phyloP scores from a whole-genome alignment of 2,329 filamentous ascomycete species.

The Nemania abortiva region DNA sequence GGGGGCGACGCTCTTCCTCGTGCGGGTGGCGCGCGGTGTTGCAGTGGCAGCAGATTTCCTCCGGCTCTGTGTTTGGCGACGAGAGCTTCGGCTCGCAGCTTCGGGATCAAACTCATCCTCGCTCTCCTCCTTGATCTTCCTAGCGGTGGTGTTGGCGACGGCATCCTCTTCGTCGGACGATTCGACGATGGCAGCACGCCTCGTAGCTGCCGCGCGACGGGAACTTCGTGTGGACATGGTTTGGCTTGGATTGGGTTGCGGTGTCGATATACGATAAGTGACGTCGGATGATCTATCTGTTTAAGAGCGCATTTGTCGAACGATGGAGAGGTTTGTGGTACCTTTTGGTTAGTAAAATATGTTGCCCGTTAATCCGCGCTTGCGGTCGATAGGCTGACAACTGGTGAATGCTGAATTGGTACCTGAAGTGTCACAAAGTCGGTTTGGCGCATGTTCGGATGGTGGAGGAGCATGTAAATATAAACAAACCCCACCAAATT shows the following conservation, averaged over 20 bases:
- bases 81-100: conserved; percentile 63
- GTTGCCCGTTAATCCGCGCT: conserved; percentile 3
- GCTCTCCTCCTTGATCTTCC: conserved; percentile 67
- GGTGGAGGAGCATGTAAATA: conserved; percentile 40
- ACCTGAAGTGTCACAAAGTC: conserved; percentile 1
- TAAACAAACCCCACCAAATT: conserved; percentile 44
- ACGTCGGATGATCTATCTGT: background rate
- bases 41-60: conserved; percentile 56
- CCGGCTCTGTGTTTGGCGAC: conserved; percentile 60
- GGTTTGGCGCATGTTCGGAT: conserved; percentile 20
- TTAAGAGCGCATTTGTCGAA: background rate
- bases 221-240: conserved; percentile 54
- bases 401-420: conserved; percentile 2
- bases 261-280: background rate
- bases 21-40: conserved; percentile 49
- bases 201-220: conserved; percentile 63
- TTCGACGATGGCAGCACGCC: conserved; percentile 81
- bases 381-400: conserved; percentile 17
- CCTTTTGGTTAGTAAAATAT: conserved; percentile 19
- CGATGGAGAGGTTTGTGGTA: background rate
- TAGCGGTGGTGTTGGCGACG: conserved; percentile 63
- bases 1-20: conserved; percentile 55
- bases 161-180: conserved; percentile 81
- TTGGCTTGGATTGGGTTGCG: background rate
- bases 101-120: conserved; percentile 87